Conservation (phyloP, 2,329 filamentous ascomycete genomes). For the Tolypocladium guangdongense region DNA sequence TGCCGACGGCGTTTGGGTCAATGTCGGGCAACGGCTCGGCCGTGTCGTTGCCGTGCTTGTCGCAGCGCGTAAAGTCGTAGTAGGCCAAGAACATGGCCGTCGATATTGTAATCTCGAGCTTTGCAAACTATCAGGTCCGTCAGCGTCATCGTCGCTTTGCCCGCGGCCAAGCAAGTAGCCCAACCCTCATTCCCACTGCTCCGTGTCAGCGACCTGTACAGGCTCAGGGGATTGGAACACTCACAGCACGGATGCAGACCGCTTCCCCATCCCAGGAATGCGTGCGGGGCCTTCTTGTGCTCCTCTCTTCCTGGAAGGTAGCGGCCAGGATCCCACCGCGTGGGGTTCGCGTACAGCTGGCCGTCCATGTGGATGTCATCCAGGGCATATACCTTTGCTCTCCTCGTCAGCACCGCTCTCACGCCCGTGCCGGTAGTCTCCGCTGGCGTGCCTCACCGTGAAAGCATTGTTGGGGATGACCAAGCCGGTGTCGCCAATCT, state of each 20-base stretch:
- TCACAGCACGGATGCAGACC: conserved; percentile 24
- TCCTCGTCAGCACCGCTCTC: conserved; percentile 1
- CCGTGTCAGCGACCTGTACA: not conserved
- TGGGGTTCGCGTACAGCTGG: conserved; percentile 34
- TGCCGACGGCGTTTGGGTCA: conserved; percentile 6
- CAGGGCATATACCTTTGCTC: conserved; percentile 23
- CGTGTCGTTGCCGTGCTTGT: conserved; percentile 23
- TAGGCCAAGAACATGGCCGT: conserved; percentile 35
- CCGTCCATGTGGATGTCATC: conserved; percentile 39
- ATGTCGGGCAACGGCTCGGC: conserved; percentile 4
- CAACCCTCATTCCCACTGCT: conserved; percentile 5
- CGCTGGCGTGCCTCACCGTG: conserved; percentile 15
- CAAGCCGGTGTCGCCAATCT: conserved; percentile 31
- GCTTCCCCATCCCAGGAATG: conserved; percentile 23
- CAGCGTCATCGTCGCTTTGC: not conserved
- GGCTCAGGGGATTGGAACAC: not conserved
- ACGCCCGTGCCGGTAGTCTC: not conserved
- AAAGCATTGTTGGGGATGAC: conserved; percentile 38
- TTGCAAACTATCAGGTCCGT: conserved; percentile 30
- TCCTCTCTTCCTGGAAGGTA: conserved; percentile 36
- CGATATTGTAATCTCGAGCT: conserved; percentile 40
- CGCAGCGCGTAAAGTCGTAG: conserved; percentile 34
- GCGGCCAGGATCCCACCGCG: conserved; percentile 37
- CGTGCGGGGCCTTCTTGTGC: conserved; percentile 21
- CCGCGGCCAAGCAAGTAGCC: not conserved